phyloP scores from a whole-genome alignment of 2,329 filamentous ascomycete genomes.

The Triangularia setosa region DNA sequence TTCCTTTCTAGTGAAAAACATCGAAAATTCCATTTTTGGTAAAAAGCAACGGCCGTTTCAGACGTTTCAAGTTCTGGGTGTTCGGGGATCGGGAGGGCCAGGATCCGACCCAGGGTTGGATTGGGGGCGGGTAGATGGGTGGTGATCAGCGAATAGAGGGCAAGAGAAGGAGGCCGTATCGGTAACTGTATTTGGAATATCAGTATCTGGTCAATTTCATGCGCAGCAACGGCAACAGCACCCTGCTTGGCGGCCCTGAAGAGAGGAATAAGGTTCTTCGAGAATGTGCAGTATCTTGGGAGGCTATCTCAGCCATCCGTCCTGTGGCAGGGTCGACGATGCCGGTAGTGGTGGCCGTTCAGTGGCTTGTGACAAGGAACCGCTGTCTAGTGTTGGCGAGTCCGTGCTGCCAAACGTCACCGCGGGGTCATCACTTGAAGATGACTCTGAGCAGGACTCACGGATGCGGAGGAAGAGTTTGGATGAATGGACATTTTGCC shows the following conservation, averaged over 20 bases:
- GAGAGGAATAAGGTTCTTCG: neutral
- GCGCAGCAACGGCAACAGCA: neutral
- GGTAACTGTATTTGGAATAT: conserved; percentile 1
- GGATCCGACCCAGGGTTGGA: conserved; percentile 19
- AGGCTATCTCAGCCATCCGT: neutral
- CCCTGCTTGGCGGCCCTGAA: neutral
- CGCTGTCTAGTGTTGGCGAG: neutral
- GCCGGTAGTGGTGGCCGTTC: neutral
- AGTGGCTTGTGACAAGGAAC: neutral
- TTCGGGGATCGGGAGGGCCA: conserved; percentile 27
- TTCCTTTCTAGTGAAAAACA: neutral
- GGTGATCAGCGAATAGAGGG: neutral
- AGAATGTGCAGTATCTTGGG: neutral
- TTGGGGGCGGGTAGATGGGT: neutral
- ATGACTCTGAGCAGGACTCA: neutral
- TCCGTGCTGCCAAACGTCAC: neutral
- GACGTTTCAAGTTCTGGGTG: conserved; percentile 28
- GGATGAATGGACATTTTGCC: neutral
- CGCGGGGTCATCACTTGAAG: neutral
- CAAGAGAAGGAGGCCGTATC: neutral
- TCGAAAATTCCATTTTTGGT: neutral
- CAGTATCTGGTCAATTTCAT: neutral
- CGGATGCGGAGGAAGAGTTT: neutral
- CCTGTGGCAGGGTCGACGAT: neutral
- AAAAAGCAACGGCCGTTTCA: conserved; percentile 25